phyloP scores from a whole-genome alignment of 352 stramenopile species.

The Sclerospora graminicola region DNA sequence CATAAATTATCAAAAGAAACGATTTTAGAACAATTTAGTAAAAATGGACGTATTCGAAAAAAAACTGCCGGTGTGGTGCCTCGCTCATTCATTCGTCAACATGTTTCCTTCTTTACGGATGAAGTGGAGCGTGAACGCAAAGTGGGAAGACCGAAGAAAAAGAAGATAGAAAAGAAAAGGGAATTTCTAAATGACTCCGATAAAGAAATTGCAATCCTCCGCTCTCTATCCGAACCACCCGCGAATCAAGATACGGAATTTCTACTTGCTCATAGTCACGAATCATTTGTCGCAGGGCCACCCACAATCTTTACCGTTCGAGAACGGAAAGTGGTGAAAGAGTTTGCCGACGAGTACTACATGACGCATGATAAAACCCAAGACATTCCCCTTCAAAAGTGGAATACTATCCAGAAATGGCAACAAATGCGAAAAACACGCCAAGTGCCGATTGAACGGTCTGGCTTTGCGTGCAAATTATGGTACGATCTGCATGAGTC shows the following conservation, averaged over 20 bases:
- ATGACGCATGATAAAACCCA: slow-evolving; percentile 4
- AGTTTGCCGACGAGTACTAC: slow-evolving; percentile 31
- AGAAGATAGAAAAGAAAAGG: slow-evolving; percentile 14
- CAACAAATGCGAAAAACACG: slow-evolving; percentile 16
- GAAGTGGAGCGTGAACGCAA: slow-evolving; percentile 12
- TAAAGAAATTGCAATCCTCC: slow-evolving; percentile 1
- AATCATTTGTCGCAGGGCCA: slow-evolving; percentile 39
- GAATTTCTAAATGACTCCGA: neutral
- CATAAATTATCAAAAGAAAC: neutral
- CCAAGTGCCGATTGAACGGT: slow-evolving; percentile 40
- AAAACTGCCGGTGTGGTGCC: slow-evolving; percentile 18
- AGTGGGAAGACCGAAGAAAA: slow-evolving; percentile 21
- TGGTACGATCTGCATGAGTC: slow-evolving; percentile 65
- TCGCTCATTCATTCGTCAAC: slow-evolving; percentile 48
- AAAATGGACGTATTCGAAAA: neutral
- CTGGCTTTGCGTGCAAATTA: slow-evolving; percentile 61
- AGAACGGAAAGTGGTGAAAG: slow-evolving; percentile 42
- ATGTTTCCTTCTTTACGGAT: slow-evolving; percentile 55
- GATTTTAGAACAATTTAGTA: slow-evolving; percentile 18
- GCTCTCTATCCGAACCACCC: slow-evolving; percentile 22
- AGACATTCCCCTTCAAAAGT: slow-evolving; percentile 32
- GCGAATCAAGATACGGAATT: slow-evolving; percentile 43
- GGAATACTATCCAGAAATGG: slow-evolving; percentile 34
- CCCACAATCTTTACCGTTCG: slow-evolving; percentile 42
- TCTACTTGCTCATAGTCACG: slow-evolving; percentile 42